Evolutionary conservation across 225 moss, liverwort and hornwort species (phyloP), one percentile per base, ranked within the genome.

Genomic region (Neckera pumila): DNA sequence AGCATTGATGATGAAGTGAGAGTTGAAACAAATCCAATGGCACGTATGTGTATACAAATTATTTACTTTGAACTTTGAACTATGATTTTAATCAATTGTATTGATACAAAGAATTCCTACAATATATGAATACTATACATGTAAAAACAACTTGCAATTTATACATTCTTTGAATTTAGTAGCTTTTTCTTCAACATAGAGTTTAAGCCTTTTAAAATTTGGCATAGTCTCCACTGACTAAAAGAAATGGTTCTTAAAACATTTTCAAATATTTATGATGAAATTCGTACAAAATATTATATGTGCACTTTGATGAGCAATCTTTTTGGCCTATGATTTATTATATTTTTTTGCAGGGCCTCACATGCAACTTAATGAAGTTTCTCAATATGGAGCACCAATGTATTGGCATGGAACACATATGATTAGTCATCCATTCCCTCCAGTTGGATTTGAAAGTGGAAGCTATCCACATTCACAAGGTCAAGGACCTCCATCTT

Each of bases 361-460:
- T 22, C 59, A 22, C 12, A 75, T 90, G 83, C 92, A 87, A 62
- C 74, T 58, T n/a, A 87, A 83, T 76, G 87, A 78, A 43, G 64
- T 90, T 80, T 9, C 89, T 51, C 92, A 88, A 76, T 91, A 89
- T 61, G 87, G 90, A 49, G 34, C 89, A 22, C 90, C 92, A 75
- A 90, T 91, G 88, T 92, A 89, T 85, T 94, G 92, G 93, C 91
- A 90, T 70, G 92, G 91, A 85, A 30, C 91, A 53, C 90, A 78
- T 54, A 80, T 90, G 49, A 74, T 91, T 75, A 77, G 85, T 79
- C 91, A 89, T 80, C 76, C 89, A 79, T 92, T 94, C 64, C 90
- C 79, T 74, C 89, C 87, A 33, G 15, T 81, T 80, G 92, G 89
- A 40, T 92, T 86, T 80, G 92, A 93, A 79, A 85, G 81, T 83